Evolutionary conservation across 75 land plant genomes (phyloP).

Genomic region (Ceratopteris richardii): DNA sequence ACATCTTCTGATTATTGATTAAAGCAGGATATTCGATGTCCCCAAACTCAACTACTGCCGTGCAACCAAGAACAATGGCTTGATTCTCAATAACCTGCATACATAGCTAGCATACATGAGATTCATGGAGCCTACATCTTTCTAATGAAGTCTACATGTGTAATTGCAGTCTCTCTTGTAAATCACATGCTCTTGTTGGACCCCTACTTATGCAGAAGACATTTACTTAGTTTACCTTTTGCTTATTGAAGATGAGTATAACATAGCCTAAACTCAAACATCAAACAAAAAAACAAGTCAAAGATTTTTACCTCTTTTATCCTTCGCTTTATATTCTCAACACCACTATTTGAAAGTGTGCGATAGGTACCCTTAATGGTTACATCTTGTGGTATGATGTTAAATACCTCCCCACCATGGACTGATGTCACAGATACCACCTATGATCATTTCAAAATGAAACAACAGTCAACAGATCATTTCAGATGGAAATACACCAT

Average conservation of each 20-base stretch:
- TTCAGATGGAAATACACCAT: background rate
- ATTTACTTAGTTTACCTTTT: too few relatives aligned
- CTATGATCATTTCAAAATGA: conserved; percentile 12
- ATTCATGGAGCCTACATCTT: too few relatives aligned
- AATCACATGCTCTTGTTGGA: too few relatives aligned
- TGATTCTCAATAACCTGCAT: conserved; percentile 55
- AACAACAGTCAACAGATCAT: background rate
- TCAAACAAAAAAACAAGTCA: too few relatives aligned
- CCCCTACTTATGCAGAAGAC: too few relatives aligned
- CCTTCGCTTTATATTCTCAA: conserved; percentile 46
- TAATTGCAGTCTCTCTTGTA: too few relatives aligned
- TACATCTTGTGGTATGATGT: conserved; percentile 47
- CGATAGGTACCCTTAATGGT: conserved; percentile 56
- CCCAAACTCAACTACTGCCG: conserved; percentile 46
- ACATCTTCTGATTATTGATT: conserved; percentile 47
- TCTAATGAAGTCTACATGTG: too few relatives aligned
- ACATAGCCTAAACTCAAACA: too few relatives aligned
- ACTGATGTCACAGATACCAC: conserved; percentile 66
- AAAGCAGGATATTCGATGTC: conserved; percentile 55
- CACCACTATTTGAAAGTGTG: conserved; percentile 12
- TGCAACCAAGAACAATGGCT: conserved; percentile 65
- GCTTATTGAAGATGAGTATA: too few relatives aligned
- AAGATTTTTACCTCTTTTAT: conserved; percentile 42
- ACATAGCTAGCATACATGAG: too few relatives aligned
- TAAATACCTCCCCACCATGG: conserved; percentile 33